Evolutionary conservation across 2,329 filamentous ascomycete species (phyloP), one percentile per base, ranked within the genome.

Genomic region (Didymella exigua): DNA sequence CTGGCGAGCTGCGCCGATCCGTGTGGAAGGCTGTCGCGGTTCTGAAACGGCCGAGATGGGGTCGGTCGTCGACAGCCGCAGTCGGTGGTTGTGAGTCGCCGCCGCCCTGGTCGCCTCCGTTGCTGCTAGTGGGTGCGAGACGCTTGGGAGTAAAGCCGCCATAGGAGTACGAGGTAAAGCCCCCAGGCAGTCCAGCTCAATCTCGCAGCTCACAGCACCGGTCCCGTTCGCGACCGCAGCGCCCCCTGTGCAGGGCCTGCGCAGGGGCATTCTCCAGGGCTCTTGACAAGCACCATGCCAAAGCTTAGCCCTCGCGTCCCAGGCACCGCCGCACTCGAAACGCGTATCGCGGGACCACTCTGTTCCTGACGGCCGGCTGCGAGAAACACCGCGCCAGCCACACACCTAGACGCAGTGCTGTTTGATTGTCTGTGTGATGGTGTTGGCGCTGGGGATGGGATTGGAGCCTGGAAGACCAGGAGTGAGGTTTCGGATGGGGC

Each of bases 291-390:
- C 63, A 64, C 52, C 46, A 50, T 47, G 33, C 55, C 58, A 60
- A 72, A 63, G 67, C 69, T 68, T 70, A 65, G 57, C 57, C 55
- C 49, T 55, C 51, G 56, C 40, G 34, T 47, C 47, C 41, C 37
- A 45, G 36, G 19, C 47, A 48, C 23, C 21, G 21, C 29, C 23
- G 42, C 21, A 41, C 36, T 11, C 37, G 44, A 49, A 40, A 54
- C 51, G 31, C 45, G 31, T 54, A 37, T 44, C 26, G 34, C 27
- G 33, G 33, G 38, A 36, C 33, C 45, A 41, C 43, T n/a, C n/a
- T n/a, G n/a, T 6, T 36, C 26, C 34, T 46, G 13, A 38, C 44
- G 34, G 44, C 21, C 44, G 46, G 52, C 16, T 34, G 4, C 10
- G 10, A 41, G 27, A 46, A 50, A 55, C 42, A 42, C n/a, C n/a